A percentile compares a stretch with the other conserved stretches of the same genome.
These are phyloP conservation scores for Geotrichum citri-aurantii DNA, from an alignment of 1,139 yeast species.

Conservation along the genomic window DNA sequence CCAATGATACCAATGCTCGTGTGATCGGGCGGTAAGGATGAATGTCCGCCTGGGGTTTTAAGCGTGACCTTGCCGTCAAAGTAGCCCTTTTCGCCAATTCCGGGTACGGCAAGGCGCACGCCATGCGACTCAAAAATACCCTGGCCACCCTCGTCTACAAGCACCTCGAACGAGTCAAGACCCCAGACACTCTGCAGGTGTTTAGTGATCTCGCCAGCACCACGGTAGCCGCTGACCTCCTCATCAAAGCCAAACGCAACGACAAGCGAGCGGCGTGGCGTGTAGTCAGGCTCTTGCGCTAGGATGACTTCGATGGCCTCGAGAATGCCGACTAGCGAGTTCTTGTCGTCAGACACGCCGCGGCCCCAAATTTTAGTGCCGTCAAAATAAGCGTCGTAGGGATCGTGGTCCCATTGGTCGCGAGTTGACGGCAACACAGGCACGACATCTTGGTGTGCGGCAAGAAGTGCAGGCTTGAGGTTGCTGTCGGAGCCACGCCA, in stretches of 20 bases:
- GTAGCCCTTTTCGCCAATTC: conserved; percentile 64
- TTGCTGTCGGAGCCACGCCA: conserved; percentile 54
- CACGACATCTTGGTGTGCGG: conserved; percentile 80
- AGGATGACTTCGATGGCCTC: conserved; percentile 53
- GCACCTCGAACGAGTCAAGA: conserved; percentile 47
- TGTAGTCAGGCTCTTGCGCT: conserved; percentile 34
- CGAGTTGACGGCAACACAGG: conserved; percentile 62
- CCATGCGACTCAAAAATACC: conserved; percentile 41
- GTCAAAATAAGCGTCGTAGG: conserved; percentile 65
- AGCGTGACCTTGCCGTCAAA: conserved; percentile 46
- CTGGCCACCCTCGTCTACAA: conserved; percentile 60
- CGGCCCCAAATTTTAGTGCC: conserved; percentile 55
- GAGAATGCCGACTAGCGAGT: conserved; percentile 49
- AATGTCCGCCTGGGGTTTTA: conserved; percentile 64
- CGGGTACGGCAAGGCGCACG: conserved; percentile 49
- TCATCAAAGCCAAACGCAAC: conserved; percentile 70
- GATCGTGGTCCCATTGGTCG: conserved; percentile 60
- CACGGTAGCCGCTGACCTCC: conserved; percentile 56
- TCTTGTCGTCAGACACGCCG: conserved; percentile 61
- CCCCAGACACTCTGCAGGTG: conserved; percentile 50
- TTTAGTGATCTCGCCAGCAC: conserved; percentile 46
- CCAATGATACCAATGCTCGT: conserved; percentile 70
- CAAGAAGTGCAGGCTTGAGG: conserved; percentile 59
- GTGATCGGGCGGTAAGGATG: conserved; percentile 66
- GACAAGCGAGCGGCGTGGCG: conserved; percentile 52